Evolutionary conservation across 805 yeast genomes (phyloP), one percentile per base, ranked within the genome.

Genomic region (Scheffersomyces amazonensis): DNA sequence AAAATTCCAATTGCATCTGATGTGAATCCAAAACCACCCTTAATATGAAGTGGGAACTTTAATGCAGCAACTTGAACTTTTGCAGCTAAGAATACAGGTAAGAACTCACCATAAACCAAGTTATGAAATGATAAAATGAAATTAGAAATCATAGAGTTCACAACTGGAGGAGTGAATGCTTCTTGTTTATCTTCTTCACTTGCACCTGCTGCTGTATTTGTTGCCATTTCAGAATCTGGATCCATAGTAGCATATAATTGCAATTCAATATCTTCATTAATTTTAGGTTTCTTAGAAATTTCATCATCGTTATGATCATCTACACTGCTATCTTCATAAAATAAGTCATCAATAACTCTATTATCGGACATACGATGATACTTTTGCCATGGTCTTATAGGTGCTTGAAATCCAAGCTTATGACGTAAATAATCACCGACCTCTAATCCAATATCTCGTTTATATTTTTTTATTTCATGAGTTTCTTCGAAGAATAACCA

Each of bases 31-130:
- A 78, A 58, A 0, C 83, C 83, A 28, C 83, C 83, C 22, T 53
- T 48, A 13, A 75, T 54, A 16, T 47, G 53, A 56, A 71, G 67
- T 5, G 82, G 81, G 46, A 76, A 74, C 28, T 54, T 48, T 5
- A 69, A 62, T 12, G 21, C 33, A 6, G 53, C 54, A 8, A 32
- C 25, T 16, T 44, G 37, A 20, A 54, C 39, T 16, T 46, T 39
- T 5, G 56, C 54, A 2, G 81, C 76, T 11, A 78, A 57, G 37
- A 72, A 72, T 3, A 79, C 69, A 1, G 84, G 83, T 30, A 78
- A 47, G 36, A 79, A 73, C 52, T 78, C 81, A 31, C 72, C 71
- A 50, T 60, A 73, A 4, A 75, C 77, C 11, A 71, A 58, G 9
- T 61, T 48, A 50, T 74, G 80, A 35, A 75, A 62, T n/a, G 74